Evolutionary conservation across 371 early-diverging fungal genomes (phyloP).

Genomic region (Smittium mucronatum): DNA sequence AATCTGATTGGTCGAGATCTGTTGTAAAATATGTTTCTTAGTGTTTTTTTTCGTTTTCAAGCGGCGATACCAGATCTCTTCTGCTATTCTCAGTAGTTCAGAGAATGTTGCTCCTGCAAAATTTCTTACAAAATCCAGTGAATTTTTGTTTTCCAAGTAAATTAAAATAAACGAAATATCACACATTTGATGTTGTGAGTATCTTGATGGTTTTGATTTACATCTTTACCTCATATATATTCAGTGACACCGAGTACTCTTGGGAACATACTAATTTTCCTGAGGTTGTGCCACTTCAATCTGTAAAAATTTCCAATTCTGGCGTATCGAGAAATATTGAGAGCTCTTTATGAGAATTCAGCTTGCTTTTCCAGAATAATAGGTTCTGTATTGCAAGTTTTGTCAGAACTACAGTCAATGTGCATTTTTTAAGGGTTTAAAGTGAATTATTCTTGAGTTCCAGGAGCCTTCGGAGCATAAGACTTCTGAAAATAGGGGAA

Average conservation of each 20-base stretch:
- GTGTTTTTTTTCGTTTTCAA: background rate
- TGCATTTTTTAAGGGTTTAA: background rate
- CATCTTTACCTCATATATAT: background rate
- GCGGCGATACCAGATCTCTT: background rate
- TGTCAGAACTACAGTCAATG: background rate
- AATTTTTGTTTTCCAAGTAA: background rate
- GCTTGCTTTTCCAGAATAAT: background rate
- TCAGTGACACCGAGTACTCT: background rate
- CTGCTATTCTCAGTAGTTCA: background rate
- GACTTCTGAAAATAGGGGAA: background rate
- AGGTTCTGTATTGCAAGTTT: slow-evolving; percentile 2
- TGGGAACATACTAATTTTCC: background rate
- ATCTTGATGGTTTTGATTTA: background rate
- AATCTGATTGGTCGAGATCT: background rate
- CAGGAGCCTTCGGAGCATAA: background rate
- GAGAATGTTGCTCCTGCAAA: background rate
- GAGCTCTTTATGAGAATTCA: background rate
- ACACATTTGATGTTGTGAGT: background rate
- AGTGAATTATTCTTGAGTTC: background rate
- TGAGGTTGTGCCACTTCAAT: background rate
- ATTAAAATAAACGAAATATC: background rate
- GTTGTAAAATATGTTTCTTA: background rate
- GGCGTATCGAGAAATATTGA: background rate
- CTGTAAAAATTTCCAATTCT: background rate
- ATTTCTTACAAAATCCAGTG: background rate